These are phyloP conservation scores for Zanthoxylum bungeanum DNA, from an alignment of 345 rosid species.

Conservation along the genomic window DNA sequence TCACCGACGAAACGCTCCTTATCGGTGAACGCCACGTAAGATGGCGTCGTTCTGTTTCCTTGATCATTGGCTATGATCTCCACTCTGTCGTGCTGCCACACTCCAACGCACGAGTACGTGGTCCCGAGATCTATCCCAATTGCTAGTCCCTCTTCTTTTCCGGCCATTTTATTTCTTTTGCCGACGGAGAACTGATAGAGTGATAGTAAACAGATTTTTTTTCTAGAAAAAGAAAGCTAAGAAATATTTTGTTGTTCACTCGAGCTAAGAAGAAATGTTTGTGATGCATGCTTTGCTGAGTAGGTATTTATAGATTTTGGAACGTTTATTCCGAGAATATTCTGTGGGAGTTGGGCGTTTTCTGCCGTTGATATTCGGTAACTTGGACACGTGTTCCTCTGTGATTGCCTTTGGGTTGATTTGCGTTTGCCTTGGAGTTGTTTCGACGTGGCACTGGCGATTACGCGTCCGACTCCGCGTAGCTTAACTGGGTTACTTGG, in stretches of 20 bases:
- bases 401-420: no score
- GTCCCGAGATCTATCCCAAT: constrained; percentile 60
- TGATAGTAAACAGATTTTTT: no score
- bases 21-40: constrained; percentile 48
- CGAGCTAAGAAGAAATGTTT: no score
- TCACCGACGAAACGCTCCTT: constrained; percentile 48
- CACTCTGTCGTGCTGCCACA: constrained; percentile 55
- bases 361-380: neutral
- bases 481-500: neutral
- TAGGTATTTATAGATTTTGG: neutral
- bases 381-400: neutral
- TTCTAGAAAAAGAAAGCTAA: neutral
- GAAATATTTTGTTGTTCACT: neutral
- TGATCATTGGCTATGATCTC: constrained; percentile 56
- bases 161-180: constrained; percentile 27
- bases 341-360: neutral
- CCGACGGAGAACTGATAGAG: no score
- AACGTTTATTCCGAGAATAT: neutral
- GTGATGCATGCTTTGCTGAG: neutral
- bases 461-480: neutral
- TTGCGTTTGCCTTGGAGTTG: neutral
- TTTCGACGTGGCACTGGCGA: neutral
- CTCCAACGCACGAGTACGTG: constrained; percentile 49
- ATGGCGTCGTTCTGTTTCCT: constrained; percentile 49
- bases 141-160: constrained; percentile 46